phyloP scores from a whole-genome alignment of 2,329 filamentous ascomycete species.

The Diplodia intermedia region DNA sequence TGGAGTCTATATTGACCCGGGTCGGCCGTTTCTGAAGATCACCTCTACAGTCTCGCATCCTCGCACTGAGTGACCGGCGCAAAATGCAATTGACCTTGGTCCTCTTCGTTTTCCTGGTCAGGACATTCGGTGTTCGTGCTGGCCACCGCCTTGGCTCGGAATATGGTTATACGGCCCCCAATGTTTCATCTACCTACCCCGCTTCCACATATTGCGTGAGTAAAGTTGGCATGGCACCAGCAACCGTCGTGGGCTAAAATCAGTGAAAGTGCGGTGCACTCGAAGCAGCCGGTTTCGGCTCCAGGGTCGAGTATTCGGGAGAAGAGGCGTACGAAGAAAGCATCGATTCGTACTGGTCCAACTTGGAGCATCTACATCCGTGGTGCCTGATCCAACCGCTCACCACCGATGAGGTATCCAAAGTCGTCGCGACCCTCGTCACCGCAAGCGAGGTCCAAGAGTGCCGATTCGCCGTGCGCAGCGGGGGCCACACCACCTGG shows the following conservation, averaged over 20 bases:
- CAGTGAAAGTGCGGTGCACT: slow-evolving; percentile 13
- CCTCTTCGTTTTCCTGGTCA: neutral
- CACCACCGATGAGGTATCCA: slow-evolving; percentile 16
- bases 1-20: neutral
- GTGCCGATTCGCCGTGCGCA: slow-evolving; percentile 27
- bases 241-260: neutral
- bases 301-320: slow-evolving; percentile 1
- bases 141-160: neutral
- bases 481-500: slow-evolving; percentile 39
- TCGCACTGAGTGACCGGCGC: neutral
- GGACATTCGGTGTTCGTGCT: neutral
- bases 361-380: neutral
- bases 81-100: neutral
- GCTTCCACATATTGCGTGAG: slow-evolving; percentile 9
- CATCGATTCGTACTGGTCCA: slow-evolving; percentile 17
- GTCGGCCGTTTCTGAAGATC: neutral
- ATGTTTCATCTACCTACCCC: neutral
- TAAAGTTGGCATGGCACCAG: neutral
- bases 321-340: neutral
- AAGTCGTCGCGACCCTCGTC: slow-evolving; percentile 7
- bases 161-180: neutral
- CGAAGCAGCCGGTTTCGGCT: neutral
- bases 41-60: neutral
- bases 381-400: slow-evolving; percentile 10
- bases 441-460: neutral